These are phyloP conservation scores for Fusarium sp. DNA, from an alignment of 2,329 filamentous ascomycete species.

Conservation along the genomic window DNA sequence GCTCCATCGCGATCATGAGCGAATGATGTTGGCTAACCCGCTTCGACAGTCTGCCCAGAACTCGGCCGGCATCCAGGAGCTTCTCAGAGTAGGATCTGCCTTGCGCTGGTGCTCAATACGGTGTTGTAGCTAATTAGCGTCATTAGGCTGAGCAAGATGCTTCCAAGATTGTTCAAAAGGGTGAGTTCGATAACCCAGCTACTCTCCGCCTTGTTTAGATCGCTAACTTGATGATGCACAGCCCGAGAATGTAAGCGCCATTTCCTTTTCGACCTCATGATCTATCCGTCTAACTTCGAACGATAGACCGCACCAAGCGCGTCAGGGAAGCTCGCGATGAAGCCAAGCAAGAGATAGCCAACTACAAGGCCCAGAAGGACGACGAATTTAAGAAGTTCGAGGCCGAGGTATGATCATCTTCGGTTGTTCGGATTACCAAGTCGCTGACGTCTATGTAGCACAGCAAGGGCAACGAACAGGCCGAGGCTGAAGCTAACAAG, in stretches of 20 bases:
- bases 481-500: constrained; percentile 82
- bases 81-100: constrained; percentile 83
- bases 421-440: no score
- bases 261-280: constrained; percentile 10
- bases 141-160: constrained; percentile 93
- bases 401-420: constrained; percentile 65
- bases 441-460: constrained; percentile 68
- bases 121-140: constrained; percentile 7
- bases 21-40: constrained; percentile 42
- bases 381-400: constrained; percentile 96
- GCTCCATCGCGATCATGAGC: constrained; percentile 15
- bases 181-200: constrained; percentile 60
- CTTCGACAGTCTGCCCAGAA: constrained; percentile 88
- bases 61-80: constrained; percentile 96
- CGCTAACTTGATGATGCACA: constrained; percentile 54
- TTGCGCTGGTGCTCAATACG: neutral
- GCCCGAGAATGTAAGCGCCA: constrained; percentile 85
- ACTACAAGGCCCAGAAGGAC: constrained; percentile 90
- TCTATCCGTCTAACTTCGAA: constrained; percentile 10
- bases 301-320: constrained; percentile 81
- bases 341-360: constrained; percentile 97
- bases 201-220: constrained; percentile 30
- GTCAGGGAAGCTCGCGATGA: constrained; percentile 97
- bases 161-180: constrained; percentile 98
- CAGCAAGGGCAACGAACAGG: constrained; percentile 85